Base-by-base conservation (phyloP, 176 grass and related monocot genomes). In the Cenchrus fungigraminus region DNA sequence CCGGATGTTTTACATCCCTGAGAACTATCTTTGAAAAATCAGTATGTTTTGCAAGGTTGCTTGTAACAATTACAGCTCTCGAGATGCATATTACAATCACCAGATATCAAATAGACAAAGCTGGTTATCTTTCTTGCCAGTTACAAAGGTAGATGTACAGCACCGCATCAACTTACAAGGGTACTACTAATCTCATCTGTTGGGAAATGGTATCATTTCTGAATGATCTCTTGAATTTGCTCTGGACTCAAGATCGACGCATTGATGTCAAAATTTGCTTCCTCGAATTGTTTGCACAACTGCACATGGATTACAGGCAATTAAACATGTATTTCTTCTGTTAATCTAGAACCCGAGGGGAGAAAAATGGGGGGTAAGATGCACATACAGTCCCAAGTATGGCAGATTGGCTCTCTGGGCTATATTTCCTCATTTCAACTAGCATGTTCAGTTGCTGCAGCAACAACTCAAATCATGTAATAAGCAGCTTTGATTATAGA, bases 391-490 rank as follows among this genome's bases (percentile, higher is more conserved):
- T 78, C 45, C 81, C 87, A 59, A 92, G 84, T 68, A 92, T 76
- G 63, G 68, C 75, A 81, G 80, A 88, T 97, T 92, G 89, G 64
- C 79, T 78, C n/a, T 92, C 94, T 20, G 76, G 76, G 31, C 53
- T 78, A 80, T 90, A 97, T 58, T 88, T 94, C 78, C 91, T 83
- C 71, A 87, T 90, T 68, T 79, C 61, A 77, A 88, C 85, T 37
- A 97, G 79, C 89, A 92, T 91, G 70, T 87, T 77, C 73, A 97
- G 60, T 97, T 97, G 94, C 94, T 97, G 85, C 47, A 47, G 72
- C 12, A 49, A 29, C 50, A 73, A 90, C 14, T 47, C 47, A 20
- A 8, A 86, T 10, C 3, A 53, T 53, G 13, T 20, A 31, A 55
- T 82, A 74, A 77, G 9, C 67, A 78, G 32, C 37, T 32, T 45